Conservation (phyloP, 306 rosid species). For the Corylus americana region DNA sequence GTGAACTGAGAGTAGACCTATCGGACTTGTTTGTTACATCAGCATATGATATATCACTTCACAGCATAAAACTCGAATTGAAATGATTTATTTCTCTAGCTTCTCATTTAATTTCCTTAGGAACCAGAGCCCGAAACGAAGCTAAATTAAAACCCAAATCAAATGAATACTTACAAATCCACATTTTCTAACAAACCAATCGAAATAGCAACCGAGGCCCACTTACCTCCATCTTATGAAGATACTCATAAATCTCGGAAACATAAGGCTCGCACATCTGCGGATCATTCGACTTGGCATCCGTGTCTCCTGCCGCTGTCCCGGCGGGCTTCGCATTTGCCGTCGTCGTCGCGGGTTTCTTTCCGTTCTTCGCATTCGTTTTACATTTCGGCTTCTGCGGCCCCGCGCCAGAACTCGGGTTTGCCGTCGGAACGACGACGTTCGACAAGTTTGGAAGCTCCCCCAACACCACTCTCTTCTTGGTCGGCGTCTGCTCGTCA, state of each 20-base stretch:
- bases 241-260: conserved; percentile 72
- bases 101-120: neutral
- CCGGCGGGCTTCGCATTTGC: neutral
- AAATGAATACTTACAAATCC: neutral
- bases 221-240: conserved; percentile 69
- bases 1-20: neutral
- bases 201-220: neutral
- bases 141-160: neutral
- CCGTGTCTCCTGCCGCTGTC: neutral
- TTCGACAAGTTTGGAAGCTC: conserved; percentile 51
- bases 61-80: neutral
- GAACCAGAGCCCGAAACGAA: neutral
- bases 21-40: neutral
- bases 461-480: conserved; percentile 70
- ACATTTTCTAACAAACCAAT: neutral
- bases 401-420: conserved; percentile 2
- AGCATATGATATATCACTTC: neutral
- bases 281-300: conserved; percentile 43
- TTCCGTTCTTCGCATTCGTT: conserved; percentile 13
- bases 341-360: neutral
- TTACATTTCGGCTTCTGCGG: conserved; percentile 23
- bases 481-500: conserved; percentile 30
- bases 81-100: neutral
- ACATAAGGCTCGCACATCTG: conserved; percentile 59
- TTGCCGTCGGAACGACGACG: conserved; percentile 2